Base-by-base conservation (phyloP, 2,329 filamentous ascomycete species). In the Fusarium fracticaudum region DNA sequence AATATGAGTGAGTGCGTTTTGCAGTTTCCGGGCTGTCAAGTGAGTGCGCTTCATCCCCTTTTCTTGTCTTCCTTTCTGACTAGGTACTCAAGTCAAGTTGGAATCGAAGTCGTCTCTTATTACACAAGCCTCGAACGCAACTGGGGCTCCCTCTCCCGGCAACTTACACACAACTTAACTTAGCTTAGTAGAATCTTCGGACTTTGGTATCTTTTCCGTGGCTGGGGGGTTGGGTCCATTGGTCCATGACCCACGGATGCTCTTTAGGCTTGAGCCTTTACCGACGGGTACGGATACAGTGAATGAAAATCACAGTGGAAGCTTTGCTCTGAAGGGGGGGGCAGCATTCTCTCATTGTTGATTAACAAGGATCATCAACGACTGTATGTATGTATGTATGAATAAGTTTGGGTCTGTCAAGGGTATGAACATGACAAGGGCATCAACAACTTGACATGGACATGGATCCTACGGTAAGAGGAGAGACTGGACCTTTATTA, bases 111-210 rank as follows among this genome's bases (percentile, higher is more conserved):
- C 17, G n/a, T 17, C 24, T 64, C 47, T 65, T 57, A 60, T 65
- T 57, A 60, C 55, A 63, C 55, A 61, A 64, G 62, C 57, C 37
- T 58, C 50, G 43, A 69, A 54, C 63, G 41, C 38, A 50, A 68
- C 24, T 50, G 60, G 54, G 45, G 59, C 59, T 61, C 62, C 61
- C 29, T 59, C 59, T 72, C 59, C 61, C 67, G 58, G 62, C 54
- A 75, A 76, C 70, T 73, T 75, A 73, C 66, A 76, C 55, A 59
- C 24, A 67, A 40, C 45, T 47, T 47, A 8, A 44, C 26, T 47
- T 47, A 29, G 58, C 75, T 64, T 33, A 33, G 13, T 71, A 63
- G 37, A 43, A 24, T 53, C 37, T 22, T 67, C 54, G 63, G 66
- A 41, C 57, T 57, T 33, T 65, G 53, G 35, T 24, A 58, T 60